Evolutionary conservation across 1,284 basidiomycete species (phyloP).

Genomic region (Ustilago esculenta): DNA sequence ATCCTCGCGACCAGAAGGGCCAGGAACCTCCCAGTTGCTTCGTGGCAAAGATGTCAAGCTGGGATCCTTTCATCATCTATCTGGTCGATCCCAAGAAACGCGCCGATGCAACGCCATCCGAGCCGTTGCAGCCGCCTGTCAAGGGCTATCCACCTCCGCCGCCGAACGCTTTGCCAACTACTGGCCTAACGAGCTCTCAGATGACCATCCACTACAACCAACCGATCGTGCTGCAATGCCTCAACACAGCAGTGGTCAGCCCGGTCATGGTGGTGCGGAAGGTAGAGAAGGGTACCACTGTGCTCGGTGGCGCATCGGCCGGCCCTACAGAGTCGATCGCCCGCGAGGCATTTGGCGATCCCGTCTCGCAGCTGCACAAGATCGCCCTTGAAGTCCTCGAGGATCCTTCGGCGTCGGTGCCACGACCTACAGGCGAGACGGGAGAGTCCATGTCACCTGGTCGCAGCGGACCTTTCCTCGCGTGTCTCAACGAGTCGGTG

Average conservation of each 20-base stretch:
- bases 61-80: slow-evolving; percentile 91
- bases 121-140: slow-evolving; percentile 70
- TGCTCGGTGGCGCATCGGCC: slow-evolving; percentile 81
- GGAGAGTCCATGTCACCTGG: slow-evolving; percentile 47
- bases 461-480: slow-evolving; percentile 57
- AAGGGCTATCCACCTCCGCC: slow-evolving; percentile 80
- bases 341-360: slow-evolving; percentile 88
- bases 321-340: slow-evolving; percentile 75
- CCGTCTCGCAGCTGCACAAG: slow-evolving; percentile 90
- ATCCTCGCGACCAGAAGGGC: slow-evolving; percentile 38
- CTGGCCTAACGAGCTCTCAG: slow-evolving; percentile 84
- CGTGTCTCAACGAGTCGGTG: slow-evolving; percentile 59
- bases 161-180: slow-evolving; percentile 82
- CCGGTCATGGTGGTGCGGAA: slow-evolving; percentile 92
- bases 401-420: slow-evolving; percentile 33
- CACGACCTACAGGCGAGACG: slow-evolving; percentile 25
- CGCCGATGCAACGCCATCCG: slow-evolving; percentile 78
- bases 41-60: slow-evolving; percentile 69
- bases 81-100: slow-evolving; percentile 77
- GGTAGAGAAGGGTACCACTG: slow-evolving; percentile 88
- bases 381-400: slow-evolving; percentile 62
- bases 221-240: slow-evolving; percentile 90
- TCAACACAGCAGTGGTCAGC: slow-evolving; percentile 90
- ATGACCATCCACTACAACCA: slow-evolving; percentile 87
- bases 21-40: slow-evolving; percentile 66